Base-by-base conservation (phyloP, 1,139 yeast genomes). In the Groenewaldozyma auringiensis region DNA sequence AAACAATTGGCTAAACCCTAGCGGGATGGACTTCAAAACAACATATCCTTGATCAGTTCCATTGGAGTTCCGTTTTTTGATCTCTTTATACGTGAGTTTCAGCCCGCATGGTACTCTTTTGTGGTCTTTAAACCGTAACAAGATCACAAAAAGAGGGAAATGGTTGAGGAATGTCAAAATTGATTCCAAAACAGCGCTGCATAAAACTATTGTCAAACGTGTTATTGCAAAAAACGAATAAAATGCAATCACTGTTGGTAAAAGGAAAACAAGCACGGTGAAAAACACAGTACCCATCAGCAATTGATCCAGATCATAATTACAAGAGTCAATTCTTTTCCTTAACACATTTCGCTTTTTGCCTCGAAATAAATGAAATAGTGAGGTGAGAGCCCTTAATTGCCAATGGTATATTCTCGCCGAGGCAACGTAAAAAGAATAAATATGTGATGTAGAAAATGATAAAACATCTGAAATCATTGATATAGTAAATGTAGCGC, bases 91-190 rank as follows among this genome's bases (percentile, higher is more conserved):
- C 16, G 65, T 65, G 48, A 85, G 69, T 4, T 64, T 66, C 4
- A 92, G 70, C 0, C 97, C 96, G 1, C 96, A 95, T n/a, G 96
- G 98, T 17, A 94, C 68, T 52, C 99, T 70, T 47, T 76, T 78
- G 9, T 88, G 80, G 59, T 89, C 94, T 61, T 92, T 94, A 43
- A 87, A 47, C 55, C 94, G 79, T 40, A 92, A 66, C 45, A 94
- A 66, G 1, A 89, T 62, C 1, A 88, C 89, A 66, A 92, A 92
- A 18, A 89, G 61, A 0, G 99, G 99, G 57, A 84, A 78, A 60
- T 88, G 92, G 58, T 88, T 89, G 45, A 88, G 62, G 37, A 79
- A 64, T 9, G 92, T 79, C 49, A 86, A 72, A 0, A 73, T 48
- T 41, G 82, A 71, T 56, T 87, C 94, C 31, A 83, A 64, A 1